Percentiles rank a stretch among this genome's conserved stretches.
phyloP scores from a whole-genome alignment of 2,329 filamentous ascomycete species.

The Stachybotrys echinatus region DNA sequence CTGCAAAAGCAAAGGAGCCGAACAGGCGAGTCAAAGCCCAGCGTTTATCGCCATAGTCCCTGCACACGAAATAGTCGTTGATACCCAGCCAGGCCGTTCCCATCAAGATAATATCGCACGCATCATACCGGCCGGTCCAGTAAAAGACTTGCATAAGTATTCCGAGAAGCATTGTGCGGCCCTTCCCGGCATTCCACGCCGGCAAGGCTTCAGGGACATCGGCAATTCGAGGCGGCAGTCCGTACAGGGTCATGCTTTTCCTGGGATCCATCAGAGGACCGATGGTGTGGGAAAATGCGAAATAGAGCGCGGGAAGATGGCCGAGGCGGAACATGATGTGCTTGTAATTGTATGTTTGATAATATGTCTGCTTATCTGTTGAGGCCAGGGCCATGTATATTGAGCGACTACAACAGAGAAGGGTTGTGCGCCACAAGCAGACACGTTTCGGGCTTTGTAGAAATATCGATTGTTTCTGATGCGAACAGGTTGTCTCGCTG shows the following conservation, averaged over 20 bases:
- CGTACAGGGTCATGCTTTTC: neutral
- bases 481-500: too few relatives aligned
- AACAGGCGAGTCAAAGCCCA: neutral
- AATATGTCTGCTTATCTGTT: neutral
- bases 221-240: neutral
- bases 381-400: too few relatives aligned
- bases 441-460: too few relatives aligned
- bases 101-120: neutral
- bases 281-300: neutral
- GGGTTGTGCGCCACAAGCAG: too few relatives aligned
- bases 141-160: neutral
- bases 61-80: neutral
- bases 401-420: too few relatives aligned
- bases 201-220: neutral
- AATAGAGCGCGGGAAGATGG: neutral
- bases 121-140: neutral
- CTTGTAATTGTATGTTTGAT: neutral
- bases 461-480: too few relatives aligned
- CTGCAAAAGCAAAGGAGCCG: constrained; percentile 1
- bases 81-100: neutral
- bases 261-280: neutral
- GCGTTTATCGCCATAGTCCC: neutral
- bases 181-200: neutral
- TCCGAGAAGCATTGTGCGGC: neutral
- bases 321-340: neutral